Base-by-base conservation (phyloP, 2,329 filamentous ascomycete genomes). In the Alternaria brassicicola region DNA sequence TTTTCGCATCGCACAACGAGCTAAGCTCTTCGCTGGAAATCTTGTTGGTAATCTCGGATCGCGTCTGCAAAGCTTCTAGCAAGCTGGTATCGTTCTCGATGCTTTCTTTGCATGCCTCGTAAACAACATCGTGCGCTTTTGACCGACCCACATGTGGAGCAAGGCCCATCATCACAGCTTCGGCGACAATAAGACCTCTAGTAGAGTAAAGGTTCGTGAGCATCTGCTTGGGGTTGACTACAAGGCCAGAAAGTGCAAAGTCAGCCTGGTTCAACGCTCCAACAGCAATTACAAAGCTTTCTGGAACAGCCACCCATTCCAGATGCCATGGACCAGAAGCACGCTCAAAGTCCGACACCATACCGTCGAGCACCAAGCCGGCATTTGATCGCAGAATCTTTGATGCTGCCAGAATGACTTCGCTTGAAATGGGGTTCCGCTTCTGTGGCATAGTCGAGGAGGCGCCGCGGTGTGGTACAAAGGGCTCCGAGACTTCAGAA, bases 141-240 rank as follows among this genome's bases (percentile, higher is more conserved):
- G 84, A 82, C 13, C 84, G 76, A 8, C 84, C 84, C 38, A 84
- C 73, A 70, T 81, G 74, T 15, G 79, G 78, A n/a, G 83, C 85
- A 48, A 86, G 75, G 1, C 79, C 81, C 85, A 86, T 86, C 84
- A 86, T 86, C n/a, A 86, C 82, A 2, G 84, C 83, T 72, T 86
- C 85, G 0, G 79, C 84, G 12, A 86, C 84, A 62, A 86, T 86
- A 19, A 86, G 69, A 0, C 84, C 84, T 39, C 75, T 75, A 0
- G 83, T 85, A 1, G 80, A 84, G 43, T 79, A 76, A 1, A 86
- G 74, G 59, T 86, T 87, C 0, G 71, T 67, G 52, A 79, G 64
- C 83, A 86, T 85, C 13, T 78, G 72, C 48, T 79, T 76, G 0
- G 73, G 73, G 59, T 86, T 79, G 5, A 86, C 84, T 2, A 81